A percentile compares a stretch with the other conserved stretches of the same genome.
phyloP scores from a whole-genome alignment of 306 rosid genomes.

The Ceratonia siliqua region DNA sequence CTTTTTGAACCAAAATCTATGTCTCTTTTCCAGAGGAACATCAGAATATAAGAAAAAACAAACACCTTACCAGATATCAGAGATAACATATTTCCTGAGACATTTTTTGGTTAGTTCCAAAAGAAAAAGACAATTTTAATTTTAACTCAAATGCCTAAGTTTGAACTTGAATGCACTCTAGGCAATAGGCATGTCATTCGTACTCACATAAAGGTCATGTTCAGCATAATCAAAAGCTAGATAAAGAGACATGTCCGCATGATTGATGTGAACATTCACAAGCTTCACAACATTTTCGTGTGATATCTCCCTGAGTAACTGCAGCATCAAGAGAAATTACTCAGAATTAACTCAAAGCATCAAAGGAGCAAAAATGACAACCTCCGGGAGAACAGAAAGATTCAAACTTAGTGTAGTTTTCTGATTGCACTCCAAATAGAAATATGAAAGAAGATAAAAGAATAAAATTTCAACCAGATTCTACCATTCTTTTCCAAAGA shows the following conservation, averaged over 20 bases:
- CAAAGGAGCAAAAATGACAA: neutral
- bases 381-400: neutral
- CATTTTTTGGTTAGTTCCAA: neutral
- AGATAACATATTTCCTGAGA: slow-evolving; percentile 8
- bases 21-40: neutral
- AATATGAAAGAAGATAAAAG: too few relatives aligned
- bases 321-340: slow-evolving; percentile 36
- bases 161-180: neutral
- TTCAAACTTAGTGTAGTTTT: neutral
- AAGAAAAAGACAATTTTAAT: slow-evolving; percentile 6
- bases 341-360: slow-evolving; percentile 21
- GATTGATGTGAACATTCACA: slow-evolving; percentile 94
- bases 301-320: slow-evolving; percentile 89
- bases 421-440: neutral
- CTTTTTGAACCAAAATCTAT: neutral
- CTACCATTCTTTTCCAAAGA: too few relatives aligned
- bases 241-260: slow-evolving; percentile 88
- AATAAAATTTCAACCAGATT: too few relatives aligned
- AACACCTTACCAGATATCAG: neutral
- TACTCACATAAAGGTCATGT: slow-evolving; percentile 94
- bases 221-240: slow-evolving; percentile 95
- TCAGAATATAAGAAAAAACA: slow-evolving; percentile 4
- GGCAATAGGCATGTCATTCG: neutral
- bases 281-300: slow-evolving; percentile 96
- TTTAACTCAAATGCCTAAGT: slow-evolving; percentile 2